Conservation (phyloP, 2,329 filamentous ascomycete genomes). For the Elsinoe arachidis region DNA sequence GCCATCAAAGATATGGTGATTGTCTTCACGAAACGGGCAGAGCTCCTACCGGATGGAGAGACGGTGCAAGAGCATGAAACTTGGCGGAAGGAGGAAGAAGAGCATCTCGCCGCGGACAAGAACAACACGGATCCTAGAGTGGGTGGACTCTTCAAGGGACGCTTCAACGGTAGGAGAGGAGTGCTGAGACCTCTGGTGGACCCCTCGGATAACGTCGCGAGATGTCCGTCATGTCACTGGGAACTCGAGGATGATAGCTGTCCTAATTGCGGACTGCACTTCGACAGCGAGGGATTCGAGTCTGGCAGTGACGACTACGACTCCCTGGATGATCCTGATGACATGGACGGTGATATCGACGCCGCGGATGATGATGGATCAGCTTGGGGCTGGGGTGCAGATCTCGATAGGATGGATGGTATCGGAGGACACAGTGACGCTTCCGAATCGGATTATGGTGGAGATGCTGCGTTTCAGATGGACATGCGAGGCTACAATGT, state of each 20-base stretch:
- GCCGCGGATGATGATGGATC: slow-evolving; percentile 35
- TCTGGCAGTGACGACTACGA: slow-evolving; percentile 38
- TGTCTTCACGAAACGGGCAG: slow-evolving; percentile 51
- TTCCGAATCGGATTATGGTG: background rate
- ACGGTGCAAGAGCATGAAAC: slow-evolving; percentile 52
- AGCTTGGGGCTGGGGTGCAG: slow-evolving; percentile 22
- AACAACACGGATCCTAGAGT: slow-evolving; percentile 39
- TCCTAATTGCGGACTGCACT: slow-evolving; percentile 43
- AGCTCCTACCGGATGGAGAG: slow-evolving; percentile 55
- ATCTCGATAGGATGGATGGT: background rate
- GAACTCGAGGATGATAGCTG: slow-evolving; percentile 57
- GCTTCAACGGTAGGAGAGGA: slow-evolving; percentile 36
- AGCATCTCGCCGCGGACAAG: slow-evolving; percentile 52
- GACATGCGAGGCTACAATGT: background rate
- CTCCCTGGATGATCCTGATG: slow-evolving; percentile 16
- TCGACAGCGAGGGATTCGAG: slow-evolving; percentile 40
- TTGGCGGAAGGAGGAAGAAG: slow-evolving; percentile 51
- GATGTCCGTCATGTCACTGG: slow-evolving; percentile 55
- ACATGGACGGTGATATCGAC: slow-evolving; percentile 27
- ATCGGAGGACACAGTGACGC: background rate
- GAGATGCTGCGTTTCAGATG: background rate
- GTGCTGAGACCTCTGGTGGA: slow-evolving; percentile 42
- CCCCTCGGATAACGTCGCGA: slow-evolving; percentile 50
- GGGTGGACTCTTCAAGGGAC: slow-evolving; percentile 56
- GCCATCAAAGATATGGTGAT: slow-evolving; percentile 57